Evolutionary conservation across 495 filamentous ascomycete genomes (phyloP).

Genomic region (Podospora tetraspora): DNA sequence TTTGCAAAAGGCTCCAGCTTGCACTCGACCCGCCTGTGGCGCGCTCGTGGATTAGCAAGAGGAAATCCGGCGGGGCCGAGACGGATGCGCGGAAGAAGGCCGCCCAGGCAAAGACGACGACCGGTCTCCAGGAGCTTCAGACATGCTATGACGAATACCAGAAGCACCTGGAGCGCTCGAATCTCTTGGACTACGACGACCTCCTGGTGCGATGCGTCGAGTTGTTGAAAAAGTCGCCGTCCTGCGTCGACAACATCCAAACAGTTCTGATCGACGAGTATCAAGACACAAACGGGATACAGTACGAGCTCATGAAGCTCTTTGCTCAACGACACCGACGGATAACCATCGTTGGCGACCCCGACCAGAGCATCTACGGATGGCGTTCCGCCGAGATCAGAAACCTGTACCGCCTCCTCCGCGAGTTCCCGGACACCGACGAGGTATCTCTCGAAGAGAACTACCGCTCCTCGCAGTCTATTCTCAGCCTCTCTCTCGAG

Average conservation of each 20-base stretch:
- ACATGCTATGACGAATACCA: slow-evolving; percentile 77
- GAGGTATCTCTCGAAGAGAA: slow-evolving; percentile 90
- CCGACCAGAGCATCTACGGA: slow-evolving; percentile 97
- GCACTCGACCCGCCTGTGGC: slow-evolving; percentile 65
- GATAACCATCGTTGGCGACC: slow-evolving; percentile 94
- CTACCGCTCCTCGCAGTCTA: slow-evolving; percentile 89
- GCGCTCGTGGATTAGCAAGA: slow-evolving; percentile 72
- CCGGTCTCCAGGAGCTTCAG: slow-evolving; percentile 57
- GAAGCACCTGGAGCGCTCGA: slow-evolving; percentile 62
- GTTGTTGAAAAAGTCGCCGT: slow-evolving; percentile 67
- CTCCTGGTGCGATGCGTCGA: slow-evolving; percentile 79
- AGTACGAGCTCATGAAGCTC: slow-evolving; percentile 91
- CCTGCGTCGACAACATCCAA: slow-evolving; percentile 88
- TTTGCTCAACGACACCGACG: slow-evolving; percentile 66
- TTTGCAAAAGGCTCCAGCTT: slow-evolving; percentile 67
- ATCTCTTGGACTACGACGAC: slow-evolving; percentile 94
- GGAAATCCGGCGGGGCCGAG: slow-evolving; percentile 69
- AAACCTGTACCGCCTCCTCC: slow-evolving; percentile 76
- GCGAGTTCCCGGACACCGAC: slow-evolving; percentile 68
- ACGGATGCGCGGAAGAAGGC: slow-evolving; percentile 16
- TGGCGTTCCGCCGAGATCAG: slow-evolving; percentile 95
- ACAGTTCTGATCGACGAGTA: slow-evolving; percentile 96
- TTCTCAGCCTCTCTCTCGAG: slow-evolving; percentile 71
- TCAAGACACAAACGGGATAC: slow-evolving; percentile 92
- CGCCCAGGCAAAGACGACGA: slow-evolving; percentile 34